These are phyloP conservation scores for Westerdykella ornata DNA, from an alignment of 2,329 filamentous ascomycete genomes.

Conservation along the genomic window DNA sequence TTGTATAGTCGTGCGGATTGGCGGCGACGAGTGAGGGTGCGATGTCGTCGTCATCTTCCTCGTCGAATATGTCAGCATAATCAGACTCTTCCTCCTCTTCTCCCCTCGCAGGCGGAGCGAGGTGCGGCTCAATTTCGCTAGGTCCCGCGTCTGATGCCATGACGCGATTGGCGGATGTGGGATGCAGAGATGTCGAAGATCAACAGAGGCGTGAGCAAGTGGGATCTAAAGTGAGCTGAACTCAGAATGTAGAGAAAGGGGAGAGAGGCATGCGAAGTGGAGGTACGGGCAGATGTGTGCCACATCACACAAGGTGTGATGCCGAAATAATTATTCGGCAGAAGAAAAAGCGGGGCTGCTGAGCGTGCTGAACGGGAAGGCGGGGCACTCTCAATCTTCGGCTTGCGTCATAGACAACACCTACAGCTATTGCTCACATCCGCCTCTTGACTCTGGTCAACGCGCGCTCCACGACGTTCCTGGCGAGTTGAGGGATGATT, in stretches of 20 bases:
- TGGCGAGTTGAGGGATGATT: constrained; percentile 29
- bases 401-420: background rate
- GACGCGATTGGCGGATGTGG: background rate
- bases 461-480: constrained; percentile 32
- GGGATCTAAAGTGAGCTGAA: background rate
- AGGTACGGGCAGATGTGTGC: too few relatives aligned
- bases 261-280: too few relatives aligned
- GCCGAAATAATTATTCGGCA: background rate
- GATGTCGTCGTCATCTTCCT: constrained; percentile 46
- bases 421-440: constrained; percentile 17
- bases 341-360: background rate
- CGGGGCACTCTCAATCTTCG: background rate
- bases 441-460: constrained; percentile 32
- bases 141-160: background rate
- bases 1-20: constrained; percentile 64
- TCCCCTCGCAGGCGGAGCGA: constrained; percentile 1
- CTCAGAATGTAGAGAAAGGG: too few relatives aligned
- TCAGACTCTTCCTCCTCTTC: constrained; percentile 57
- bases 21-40: constrained; percentile 51
- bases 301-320: background rate
- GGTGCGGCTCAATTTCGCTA: too few relatives aligned
- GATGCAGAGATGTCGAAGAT: background rate
- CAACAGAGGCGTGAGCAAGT: background rate
- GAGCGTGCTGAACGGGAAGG: background rate
- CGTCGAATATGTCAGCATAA: constrained; percentile 58